These are phyloP conservation scores for Alternaria alternata DNA, from an alignment of 2,329 filamentous ascomycete genomes.

Conservation along the genomic window DNA sequence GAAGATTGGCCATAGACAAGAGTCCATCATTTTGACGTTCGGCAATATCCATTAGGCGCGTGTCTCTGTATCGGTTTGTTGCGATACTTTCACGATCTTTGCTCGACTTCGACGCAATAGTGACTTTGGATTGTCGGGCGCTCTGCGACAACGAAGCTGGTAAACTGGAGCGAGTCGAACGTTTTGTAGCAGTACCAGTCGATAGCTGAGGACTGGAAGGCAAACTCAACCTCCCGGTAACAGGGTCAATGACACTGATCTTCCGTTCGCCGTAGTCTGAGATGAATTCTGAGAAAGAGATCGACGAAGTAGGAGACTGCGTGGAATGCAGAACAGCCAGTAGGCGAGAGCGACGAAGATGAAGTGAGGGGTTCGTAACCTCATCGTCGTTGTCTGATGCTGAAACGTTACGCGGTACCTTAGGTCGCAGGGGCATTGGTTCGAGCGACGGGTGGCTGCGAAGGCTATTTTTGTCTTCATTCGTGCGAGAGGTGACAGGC, in stretches of 20 bases:
- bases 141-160: conserved; percentile 40
- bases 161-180: conserved; percentile 47
- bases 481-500: conserved; percentile 39
- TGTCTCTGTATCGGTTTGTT: conserved; percentile 59
- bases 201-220: conserved; percentile 45
- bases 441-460: conserved; percentile 40
- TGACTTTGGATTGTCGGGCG: conserved; percentile 44
- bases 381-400: conserved; percentile 45
- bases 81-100: conserved; percentile 45
- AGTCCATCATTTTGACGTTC: conserved; percentile 50
- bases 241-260: conserved; percentile 48
- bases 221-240: conserved; percentile 49
- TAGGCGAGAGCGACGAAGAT: conserved; percentile 60
- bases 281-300: conserved; percentile 63
- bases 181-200: conserved; percentile 36
- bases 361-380: conserved; percentile 47
- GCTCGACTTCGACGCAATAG: conserved; percentile 42
- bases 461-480: conserved; percentile 17
- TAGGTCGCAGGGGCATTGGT: conserved; percentile 39
- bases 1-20: conserved; percentile 73
- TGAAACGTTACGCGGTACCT: conserved; percentile 27
- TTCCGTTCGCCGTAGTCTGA: conserved; percentile 59
- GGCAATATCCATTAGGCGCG: conserved; percentile 62
- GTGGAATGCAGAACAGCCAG: conserved; percentile 60
- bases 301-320: conserved; percentile 59